Percentiles rank a stretch among this genome's conserved stretches.
phyloP scores from a whole-genome alignment of 2,329 filamentous ascomycete genomes.

The Myriosclerotinia curreyana region DNA sequence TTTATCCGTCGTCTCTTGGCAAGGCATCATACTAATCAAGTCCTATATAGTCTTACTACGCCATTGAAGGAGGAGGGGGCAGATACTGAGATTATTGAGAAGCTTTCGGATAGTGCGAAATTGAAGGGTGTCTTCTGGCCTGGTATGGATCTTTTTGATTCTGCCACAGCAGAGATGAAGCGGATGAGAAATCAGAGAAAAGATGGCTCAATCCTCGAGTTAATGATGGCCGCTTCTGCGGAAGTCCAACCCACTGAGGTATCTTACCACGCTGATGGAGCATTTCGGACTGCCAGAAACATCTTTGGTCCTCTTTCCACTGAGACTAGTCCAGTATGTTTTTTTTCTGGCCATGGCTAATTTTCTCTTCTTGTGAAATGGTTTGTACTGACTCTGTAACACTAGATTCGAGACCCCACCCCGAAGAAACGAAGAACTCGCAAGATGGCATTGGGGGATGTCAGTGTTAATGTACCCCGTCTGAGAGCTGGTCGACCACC shows the following conservation, averaged over 20 bases:
- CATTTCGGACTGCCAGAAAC: slow-evolving; percentile 51
- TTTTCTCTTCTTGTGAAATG: not conserved
- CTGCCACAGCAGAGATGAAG: slow-evolving; percentile 69
- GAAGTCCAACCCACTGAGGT: slow-evolving; percentile 62
- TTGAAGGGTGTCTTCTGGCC: slow-evolving; percentile 73
- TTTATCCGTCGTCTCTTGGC: not conserved
- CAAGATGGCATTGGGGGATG: slow-evolving; percentile 29
- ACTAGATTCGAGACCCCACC: slow-evolving; percentile 26
- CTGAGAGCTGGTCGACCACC: slow-evolving; percentile 25
- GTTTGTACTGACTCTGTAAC: slow-evolving; percentile 19
- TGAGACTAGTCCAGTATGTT: slow-evolving; percentile 50
- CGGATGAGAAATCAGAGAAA: slow-evolving; percentile 77
- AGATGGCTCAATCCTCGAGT: slow-evolving; percentile 64
- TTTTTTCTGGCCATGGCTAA: not conserved
- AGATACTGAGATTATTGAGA: slow-evolving; percentile 27
- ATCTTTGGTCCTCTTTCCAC: slow-evolving; percentile 59
- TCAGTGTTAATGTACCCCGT: slow-evolving; percentile 34
- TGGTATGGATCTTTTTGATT: slow-evolving; percentile 79
- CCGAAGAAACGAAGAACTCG: slow-evolving; percentile 37
- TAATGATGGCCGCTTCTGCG: slow-evolving; percentile 62
- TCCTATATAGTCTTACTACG: slow-evolving; percentile 29
- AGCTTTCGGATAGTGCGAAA: slow-evolving; percentile 35
- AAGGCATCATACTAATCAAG: not conserved
- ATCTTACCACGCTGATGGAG: slow-evolving; percentile 56
- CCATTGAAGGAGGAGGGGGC: slow-evolving; percentile 28